These are phyloP conservation scores for Gautieria morchelliformis DNA, from an alignment of 768 basidiomycete species.

Conservation along the genomic window DNA sequence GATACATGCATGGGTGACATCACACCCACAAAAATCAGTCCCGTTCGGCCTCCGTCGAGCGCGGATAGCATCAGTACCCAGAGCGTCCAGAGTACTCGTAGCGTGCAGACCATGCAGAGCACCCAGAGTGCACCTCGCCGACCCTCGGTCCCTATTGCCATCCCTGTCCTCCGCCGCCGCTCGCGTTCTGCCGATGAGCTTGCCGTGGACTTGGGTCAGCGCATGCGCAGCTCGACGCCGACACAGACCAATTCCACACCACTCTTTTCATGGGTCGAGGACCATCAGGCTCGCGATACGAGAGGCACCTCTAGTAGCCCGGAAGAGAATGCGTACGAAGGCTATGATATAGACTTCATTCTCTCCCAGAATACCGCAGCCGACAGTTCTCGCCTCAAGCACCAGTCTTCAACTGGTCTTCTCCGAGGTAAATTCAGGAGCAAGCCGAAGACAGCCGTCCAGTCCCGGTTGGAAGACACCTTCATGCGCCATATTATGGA, in stretches of 20 bases:
- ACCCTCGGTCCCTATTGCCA: neutral
- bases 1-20: conserved; percentile 1
- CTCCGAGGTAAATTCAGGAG: neutral
- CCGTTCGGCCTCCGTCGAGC: neutral
- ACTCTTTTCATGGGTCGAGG: neutral
- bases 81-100: neutral
- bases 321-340: neutral
- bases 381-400: neutral
- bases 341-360: conserved; percentile 6
- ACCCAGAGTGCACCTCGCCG: neutral
- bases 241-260: conserved; percentile 1
- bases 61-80: neutral
- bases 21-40: neutral
- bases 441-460: neutral
- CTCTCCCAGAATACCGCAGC: neutral
- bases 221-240: neutral
- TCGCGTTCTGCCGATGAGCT: conserved; percentile 8
- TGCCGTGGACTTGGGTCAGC: neutral
- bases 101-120: too few relatives aligned
- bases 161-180: neutral
- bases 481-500: conserved; percentile 3
- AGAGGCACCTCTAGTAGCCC: neutral
- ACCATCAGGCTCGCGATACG: neutral
- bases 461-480: conserved; percentile 1
- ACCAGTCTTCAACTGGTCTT: neutral